phyloP scores from a whole-genome alignment of 2,329 filamentous ascomycete species.

The Talaromyces sp. region DNA sequence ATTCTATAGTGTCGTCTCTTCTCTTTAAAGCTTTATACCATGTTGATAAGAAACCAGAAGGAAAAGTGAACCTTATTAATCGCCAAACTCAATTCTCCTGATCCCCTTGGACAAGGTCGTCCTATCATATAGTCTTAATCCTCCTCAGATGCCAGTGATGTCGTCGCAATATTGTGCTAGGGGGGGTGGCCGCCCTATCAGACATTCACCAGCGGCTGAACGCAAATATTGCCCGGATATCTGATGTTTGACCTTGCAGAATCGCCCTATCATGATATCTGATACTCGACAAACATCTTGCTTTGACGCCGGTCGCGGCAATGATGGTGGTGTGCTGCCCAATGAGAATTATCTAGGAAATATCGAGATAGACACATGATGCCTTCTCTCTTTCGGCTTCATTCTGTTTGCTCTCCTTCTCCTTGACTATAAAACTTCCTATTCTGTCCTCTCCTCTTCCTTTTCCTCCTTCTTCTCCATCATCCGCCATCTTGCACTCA shows the following conservation, averaged over 20 bases:
- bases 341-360: neutral
- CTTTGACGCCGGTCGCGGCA: neutral
- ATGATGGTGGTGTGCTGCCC: constrained; percentile 1
- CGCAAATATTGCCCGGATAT: neutral
- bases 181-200: neutral
- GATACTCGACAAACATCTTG: neutral
- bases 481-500: neutral
- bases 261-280: neutral
- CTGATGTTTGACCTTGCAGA: neutral
- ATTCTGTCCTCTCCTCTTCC: neutral
- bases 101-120: neutral
- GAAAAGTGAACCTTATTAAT: neutral
- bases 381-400: neutral
- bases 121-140: neutral
- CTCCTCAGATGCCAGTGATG: neutral
- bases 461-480: neutral
- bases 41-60: neutral
- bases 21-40: neutral
- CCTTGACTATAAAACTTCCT: neutral
- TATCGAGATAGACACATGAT: neutral
- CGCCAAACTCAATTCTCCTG: neutral
- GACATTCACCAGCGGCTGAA: neutral
- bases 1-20: neutral
- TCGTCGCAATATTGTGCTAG: neutral
- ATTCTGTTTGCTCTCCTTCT: neutral